A percentile compares a stretch with the other conserved stretches of the same genome.
These are phyloP conservation scores for Ganoderma lucidum DNA, from an alignment of 1,284 basidiomycete genomes.

Conservation along the genomic window DNA sequence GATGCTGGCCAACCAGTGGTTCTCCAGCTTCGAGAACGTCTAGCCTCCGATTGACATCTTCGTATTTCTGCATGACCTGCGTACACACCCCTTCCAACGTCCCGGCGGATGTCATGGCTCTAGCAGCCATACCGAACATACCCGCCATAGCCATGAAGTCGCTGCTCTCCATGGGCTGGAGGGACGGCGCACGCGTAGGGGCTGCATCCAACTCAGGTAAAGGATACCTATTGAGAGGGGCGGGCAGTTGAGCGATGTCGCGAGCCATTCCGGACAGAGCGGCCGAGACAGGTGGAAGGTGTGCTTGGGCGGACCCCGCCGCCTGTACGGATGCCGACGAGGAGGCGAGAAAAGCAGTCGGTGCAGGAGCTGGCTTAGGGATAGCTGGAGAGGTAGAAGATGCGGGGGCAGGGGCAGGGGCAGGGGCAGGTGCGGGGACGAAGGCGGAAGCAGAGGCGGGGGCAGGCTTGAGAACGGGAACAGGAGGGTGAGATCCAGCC, in stretches of 20 bases:
- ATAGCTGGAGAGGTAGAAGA: no score
- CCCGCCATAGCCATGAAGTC: background rate
- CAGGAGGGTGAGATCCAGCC: background rate
- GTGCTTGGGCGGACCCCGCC: background rate
- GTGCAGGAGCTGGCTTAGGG: no score
- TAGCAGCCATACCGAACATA: background rate
- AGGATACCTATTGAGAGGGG: background rate
- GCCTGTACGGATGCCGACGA: background rate
- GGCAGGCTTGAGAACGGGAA: background rate
- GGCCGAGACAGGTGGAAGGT: background rate
- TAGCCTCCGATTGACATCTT: background rate
- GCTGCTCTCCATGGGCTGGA: background rate
- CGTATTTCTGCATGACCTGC: background rate
- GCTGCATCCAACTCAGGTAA: background rate
- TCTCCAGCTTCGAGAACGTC: background rate
- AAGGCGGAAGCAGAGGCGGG: background rate
- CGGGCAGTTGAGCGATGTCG: background rate
- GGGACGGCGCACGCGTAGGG: background rate
- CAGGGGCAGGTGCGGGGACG: no score
- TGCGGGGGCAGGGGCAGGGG: background rate
- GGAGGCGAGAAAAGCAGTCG: background rate
- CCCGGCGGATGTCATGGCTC: background rate
- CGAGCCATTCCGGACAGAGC: background rate
- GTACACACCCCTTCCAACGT: background rate
- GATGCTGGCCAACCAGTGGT: background rate